phyloP scores from a whole-genome alignment of 2,329 filamentous ascomycete genomes.

The Diaporthe sp. region DNA sequence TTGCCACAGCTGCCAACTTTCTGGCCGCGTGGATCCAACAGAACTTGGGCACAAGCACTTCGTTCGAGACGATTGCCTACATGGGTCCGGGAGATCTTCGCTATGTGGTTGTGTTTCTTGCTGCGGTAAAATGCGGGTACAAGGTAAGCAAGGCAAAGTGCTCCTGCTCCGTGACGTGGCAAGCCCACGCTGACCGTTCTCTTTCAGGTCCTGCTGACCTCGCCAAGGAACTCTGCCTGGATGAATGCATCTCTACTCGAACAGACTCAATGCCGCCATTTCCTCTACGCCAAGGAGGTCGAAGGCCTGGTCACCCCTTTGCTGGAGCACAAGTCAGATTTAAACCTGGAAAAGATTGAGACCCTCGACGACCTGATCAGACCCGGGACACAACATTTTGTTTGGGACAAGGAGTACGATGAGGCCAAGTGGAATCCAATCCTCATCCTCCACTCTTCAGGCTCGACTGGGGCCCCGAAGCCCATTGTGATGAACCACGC shows the following conservation, averaged over 20 bases:
- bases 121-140: constrained; percentile 39
- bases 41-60: constrained; percentile 16
- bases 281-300: constrained; percentile 19
- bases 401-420: constrained; percentile 41
- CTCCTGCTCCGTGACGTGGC: background rate
- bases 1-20: constrained; percentile 19
- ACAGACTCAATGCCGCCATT: constrained; percentile 32
- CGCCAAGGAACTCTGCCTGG: constrained; percentile 35
- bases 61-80: constrained; percentile 35
- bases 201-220: constrained; percentile 26
- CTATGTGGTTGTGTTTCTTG: constrained; percentile 34
- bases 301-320: constrained; percentile 1
- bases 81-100: constrained; percentile 32
- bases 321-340: constrained; percentile 18
- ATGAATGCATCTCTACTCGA: constrained; percentile 38
- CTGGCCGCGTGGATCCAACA: constrained; percentile 32
- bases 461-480: constrained; percentile 44
- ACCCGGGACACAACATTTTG: constrained; percentile 29
- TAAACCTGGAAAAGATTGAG: background rate
- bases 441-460: constrained; percentile 44
- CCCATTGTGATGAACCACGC: constrained; percentile 44
- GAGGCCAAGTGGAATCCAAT: constrained; percentile 41
- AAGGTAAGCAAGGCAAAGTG: background rate
- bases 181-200: background rate
- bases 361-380: constrained; percentile 35